These are phyloP conservation scores for Sporisorium scitamineum DNA, from an alignment of 1,284 basidiomycete species.

Conservation along the genomic window DNA sequence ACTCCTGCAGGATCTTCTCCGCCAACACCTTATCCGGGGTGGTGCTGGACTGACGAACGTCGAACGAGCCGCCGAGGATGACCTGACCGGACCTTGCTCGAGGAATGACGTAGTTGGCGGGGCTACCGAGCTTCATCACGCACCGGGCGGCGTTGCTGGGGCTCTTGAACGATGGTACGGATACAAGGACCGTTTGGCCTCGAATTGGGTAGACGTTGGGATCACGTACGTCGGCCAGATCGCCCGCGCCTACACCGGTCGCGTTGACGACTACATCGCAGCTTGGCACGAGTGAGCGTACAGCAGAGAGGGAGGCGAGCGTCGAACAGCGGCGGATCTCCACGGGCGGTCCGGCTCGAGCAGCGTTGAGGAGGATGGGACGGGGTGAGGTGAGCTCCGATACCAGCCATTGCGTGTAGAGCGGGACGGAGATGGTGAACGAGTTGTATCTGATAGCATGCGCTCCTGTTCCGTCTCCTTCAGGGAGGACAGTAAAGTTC, in stretches of 20 bases:
- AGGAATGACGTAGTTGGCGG: constrained; percentile 73
- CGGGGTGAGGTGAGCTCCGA: constrained; percentile 32
- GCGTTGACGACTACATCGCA: constrained; percentile 71
- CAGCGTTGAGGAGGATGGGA: constrained; percentile 7
- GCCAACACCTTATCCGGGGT: constrained; percentile 71
- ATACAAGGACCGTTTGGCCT: constrained; percentile 84
- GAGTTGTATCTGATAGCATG: constrained; percentile 53
- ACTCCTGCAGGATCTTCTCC: constrained; percentile 72
- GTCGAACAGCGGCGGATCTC: constrained; percentile 40
- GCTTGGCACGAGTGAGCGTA: constrained; percentile 21
- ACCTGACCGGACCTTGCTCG: constrained; percentile 72
- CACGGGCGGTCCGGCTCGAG: constrained; percentile 39
- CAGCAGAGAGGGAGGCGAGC: constrained; percentile 24
- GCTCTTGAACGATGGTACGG: constrained; percentile 74
- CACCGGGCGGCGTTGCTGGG: constrained; percentile 32
- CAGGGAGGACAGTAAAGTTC: constrained; percentile 29
- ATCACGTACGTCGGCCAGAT: constrained; percentile 72
- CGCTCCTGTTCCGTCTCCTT: constrained; percentile 19
- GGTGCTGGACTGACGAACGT: constrained; percentile 54
- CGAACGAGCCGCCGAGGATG: constrained; percentile 75
- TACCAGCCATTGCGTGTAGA: constrained; percentile 56
- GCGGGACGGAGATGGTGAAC: constrained; percentile 53
- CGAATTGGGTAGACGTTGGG: constrained; percentile 85
- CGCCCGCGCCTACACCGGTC: constrained; percentile 69
- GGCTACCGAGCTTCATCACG: constrained; percentile 44